Conservation (phyloP, 768 basidiomycete genomes). For the Auricularia sp. region DNA sequence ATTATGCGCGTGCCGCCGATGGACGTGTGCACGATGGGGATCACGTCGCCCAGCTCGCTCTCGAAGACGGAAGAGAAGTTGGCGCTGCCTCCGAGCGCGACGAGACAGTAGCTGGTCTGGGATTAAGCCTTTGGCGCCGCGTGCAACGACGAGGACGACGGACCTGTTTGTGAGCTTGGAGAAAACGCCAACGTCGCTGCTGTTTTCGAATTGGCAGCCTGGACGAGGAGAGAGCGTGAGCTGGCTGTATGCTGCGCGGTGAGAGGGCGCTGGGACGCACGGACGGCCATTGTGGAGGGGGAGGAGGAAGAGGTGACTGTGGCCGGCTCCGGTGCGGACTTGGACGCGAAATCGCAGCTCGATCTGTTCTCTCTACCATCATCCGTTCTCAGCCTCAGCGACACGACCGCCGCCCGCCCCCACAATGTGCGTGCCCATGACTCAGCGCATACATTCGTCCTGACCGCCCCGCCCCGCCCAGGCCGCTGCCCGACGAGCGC, state of each 20-base stretch:
- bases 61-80: slow-evolving; percentile 99
- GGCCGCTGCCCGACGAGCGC: slow-evolving; percentile 83
- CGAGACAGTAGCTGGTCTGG: slow-evolving; percentile 72
- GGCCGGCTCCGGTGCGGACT: background rate
- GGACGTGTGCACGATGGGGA: slow-evolving; percentile 93
- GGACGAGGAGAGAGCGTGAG: slow-evolving; percentile 2
- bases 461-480: slow-evolving; percentile 16
- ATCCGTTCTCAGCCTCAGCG: background rate
- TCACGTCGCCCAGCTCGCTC: slow-evolving; percentile 82
- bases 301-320: background rate
- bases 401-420: background rate
- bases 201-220: slow-evolving; percentile 93
- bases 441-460: background rate
- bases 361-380: background rate
- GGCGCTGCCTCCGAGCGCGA: slow-evolving; percentile 85
- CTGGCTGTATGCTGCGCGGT: slow-evolving; percentile 10
- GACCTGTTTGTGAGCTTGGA: slow-evolving; percentile 85
- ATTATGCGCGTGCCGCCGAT: slow-evolving; percentile 92
- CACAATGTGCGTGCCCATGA: no score
- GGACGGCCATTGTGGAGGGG: slow-evolving; percentile 48
- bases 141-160: background rate
- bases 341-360: background rate
- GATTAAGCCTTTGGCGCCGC: background rate
- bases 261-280: slow-evolving; percentile 29
- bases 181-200: slow-evolving; percentile 93